Evolutionary conservation across 768 basidiomycete genomes (phyloP).

Genomic region (Amanita thiersii): DNA sequence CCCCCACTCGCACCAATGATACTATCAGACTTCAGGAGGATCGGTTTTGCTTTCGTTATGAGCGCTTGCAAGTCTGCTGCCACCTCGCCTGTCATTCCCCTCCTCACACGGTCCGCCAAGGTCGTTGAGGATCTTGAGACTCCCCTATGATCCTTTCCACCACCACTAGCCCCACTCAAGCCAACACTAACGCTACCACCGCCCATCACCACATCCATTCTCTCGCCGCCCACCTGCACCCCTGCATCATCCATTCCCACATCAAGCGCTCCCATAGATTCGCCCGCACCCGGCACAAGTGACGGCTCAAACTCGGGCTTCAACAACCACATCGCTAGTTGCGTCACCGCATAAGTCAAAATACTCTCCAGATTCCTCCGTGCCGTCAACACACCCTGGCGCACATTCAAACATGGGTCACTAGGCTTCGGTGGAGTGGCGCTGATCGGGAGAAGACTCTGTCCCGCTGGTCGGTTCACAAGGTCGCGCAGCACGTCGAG

Average conservation of each 20-base stretch:
- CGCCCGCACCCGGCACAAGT: conserved; percentile 27
- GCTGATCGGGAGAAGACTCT: conserved; percentile 31
- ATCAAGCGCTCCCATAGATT: conserved; percentile 25
- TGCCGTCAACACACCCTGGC: conserved; percentile 46
- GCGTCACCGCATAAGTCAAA: conserved; percentile 64
- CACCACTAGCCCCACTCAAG: too few species aligned
- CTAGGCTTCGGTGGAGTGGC: conserved; percentile 19
- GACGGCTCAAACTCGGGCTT: conserved; percentile 58
- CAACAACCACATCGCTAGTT: conserved; percentile 71
- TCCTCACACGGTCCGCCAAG: conserved; percentile 56
- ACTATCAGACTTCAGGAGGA: conserved; percentile 51
- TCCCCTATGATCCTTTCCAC: conserved; percentile 28
- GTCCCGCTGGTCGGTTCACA: conserved; percentile 49
- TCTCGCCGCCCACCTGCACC: conserved; percentile 3
- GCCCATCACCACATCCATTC: conserved; percentile 7
- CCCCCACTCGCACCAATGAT: conserved; percentile 21
- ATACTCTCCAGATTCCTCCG: conserved; percentile 61
- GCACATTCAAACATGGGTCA: conserved; percentile 38
- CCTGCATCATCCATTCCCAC: conserved; percentile 13
- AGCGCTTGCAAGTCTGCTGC: conserved; percentile 61
- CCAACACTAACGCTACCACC: too few species aligned
- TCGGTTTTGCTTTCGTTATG: conserved; percentile 54
- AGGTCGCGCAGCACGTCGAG: conserved; percentile 68
- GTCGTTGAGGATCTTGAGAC: conserved; percentile 37
- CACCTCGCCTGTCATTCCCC: conserved; percentile 80